Evolutionary conservation across 2,329 filamentous ascomycete genomes (phyloP).

Genomic region (Aspergillus vadensis): DNA sequence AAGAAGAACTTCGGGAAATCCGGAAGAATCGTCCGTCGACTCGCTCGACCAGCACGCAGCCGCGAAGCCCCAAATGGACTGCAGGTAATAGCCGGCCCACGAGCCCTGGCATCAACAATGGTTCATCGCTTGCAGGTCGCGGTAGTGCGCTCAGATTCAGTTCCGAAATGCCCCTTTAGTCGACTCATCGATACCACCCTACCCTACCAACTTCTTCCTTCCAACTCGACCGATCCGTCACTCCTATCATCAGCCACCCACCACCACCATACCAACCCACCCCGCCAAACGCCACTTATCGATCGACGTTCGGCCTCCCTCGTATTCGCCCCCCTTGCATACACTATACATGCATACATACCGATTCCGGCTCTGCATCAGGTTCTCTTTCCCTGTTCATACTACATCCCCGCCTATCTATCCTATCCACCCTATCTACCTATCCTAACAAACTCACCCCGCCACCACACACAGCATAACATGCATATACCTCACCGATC

Average conservation of each 20-base stretch:
- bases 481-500: background rate
- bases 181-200: background rate
- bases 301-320: background rate
- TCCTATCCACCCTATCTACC: background rate
- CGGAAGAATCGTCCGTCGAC: slow-evolving; percentile 48
- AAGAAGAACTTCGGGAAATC: slow-evolving; percentile 49
- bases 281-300: background rate
- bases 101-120: slow-evolving; percentile 41
- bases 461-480: background rate
- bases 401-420: background rate
- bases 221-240: background rate
- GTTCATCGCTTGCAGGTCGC: slow-evolving; percentile 32
- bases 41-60: slow-evolving; percentile 46
- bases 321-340: background rate
- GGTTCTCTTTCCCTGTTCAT: background rate
- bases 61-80: slow-evolving; percentile 44
- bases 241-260: background rate
- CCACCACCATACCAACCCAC: background rate
- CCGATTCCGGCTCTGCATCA: background rate
- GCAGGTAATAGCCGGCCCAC: slow-evolving; percentile 40
- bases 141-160: slow-evolving; percentile 44
- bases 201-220: background rate
- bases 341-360: background rate
- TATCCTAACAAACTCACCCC: background rate
- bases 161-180: slow-evolving; percentile 38